Percentiles rank a stretch among this genome's conserved stretches.
These are phyloP conservation scores for Lachnellula occidentalis DNA, from an alignment of 2,329 filamentous ascomycete species.

Conservation along the genomic window DNA sequence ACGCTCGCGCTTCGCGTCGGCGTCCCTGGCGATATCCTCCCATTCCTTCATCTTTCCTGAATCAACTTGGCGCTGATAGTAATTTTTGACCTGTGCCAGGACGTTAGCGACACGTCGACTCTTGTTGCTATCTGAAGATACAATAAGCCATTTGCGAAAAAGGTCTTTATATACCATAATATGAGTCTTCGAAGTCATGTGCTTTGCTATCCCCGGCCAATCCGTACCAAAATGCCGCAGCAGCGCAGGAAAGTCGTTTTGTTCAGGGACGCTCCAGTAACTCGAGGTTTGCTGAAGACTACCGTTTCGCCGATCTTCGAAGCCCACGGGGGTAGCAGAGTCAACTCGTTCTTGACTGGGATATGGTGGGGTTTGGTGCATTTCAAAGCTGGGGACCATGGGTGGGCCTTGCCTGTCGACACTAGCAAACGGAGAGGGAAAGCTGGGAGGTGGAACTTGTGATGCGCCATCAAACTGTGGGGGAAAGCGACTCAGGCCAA, in stretches of 20 bases:
- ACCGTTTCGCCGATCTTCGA: constrained; percentile 25
- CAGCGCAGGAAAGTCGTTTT: constrained; percentile 68
- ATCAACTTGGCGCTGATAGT: constrained; percentile 59
- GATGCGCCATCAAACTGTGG: constrained; percentile 22
- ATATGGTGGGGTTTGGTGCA: constrained; percentile 9
- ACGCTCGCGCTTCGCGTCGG: constrained; percentile 49
- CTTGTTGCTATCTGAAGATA: constrained; percentile 25
- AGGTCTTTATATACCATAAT: constrained; percentile 62
- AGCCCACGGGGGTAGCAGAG: constrained; percentile 22
- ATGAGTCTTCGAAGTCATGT: constrained; percentile 79
- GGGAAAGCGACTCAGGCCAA: constrained; percentile 15
- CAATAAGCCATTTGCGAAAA: constrained; percentile 28
- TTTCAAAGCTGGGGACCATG: constrained; percentile 19
- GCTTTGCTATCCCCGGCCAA: constrained; percentile 66
- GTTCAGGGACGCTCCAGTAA: constrained; percentile 83
- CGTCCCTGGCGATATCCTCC: constrained; percentile 54
- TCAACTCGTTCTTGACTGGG: constrained; percentile 25
- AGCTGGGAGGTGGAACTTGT: constrained; percentile 9
- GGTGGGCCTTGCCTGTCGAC: constrained; percentile 17
- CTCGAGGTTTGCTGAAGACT: constrained; percentile 59
- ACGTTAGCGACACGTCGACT: constrained; percentile 31
- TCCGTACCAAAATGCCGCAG: constrained; percentile 74
- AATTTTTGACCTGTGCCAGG: constrained; percentile 57
- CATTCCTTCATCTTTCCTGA: constrained; percentile 50
- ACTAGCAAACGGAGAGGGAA: constrained; percentile 18